Conservation (phyloP, 768 basidiomycete genomes). For the Boletus bicolor region DNA sequence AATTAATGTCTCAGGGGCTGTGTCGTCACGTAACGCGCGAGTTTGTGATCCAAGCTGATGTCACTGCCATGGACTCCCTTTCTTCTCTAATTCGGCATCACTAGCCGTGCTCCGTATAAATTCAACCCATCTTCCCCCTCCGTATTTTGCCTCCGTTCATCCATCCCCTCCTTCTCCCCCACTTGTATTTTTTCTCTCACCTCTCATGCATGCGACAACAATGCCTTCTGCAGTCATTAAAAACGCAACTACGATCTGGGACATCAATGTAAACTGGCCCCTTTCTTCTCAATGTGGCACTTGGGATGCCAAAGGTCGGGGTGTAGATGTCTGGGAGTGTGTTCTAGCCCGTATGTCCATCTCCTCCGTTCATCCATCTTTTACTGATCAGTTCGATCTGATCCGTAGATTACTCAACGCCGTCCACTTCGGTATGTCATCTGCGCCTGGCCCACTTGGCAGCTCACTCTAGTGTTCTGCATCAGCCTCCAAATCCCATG, state of each 20-base stretch:
- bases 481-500: conserved; percentile 41
- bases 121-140: conserved; percentile 12
- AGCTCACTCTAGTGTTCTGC: conserved; percentile 3
- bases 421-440: conserved; percentile 40
- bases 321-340: conserved; percentile 78
- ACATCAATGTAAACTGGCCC: conserved; percentile 62
- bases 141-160: conserved; percentile 7
- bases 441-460: neutral
- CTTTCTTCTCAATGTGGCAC: conserved; percentile 66
- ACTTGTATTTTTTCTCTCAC: neutral
- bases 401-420: conserved; percentile 55
- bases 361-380: neutral
- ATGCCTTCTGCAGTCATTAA: conserved; percentile 42
- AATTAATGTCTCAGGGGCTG: conserved; percentile 29
- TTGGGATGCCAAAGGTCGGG: conserved; percentile 63
- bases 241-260: conserved; percentile 71
- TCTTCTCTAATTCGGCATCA: conserved; percentile 27
- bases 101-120: conserved; percentile 30
- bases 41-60: conserved; percentile 25
- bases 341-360: conserved; percentile 52
- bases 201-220: conserved; percentile 20
- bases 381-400: conserved; percentile 3
- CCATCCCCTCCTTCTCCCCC: neutral
- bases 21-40: conserved; percentile 22
- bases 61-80: conserved; percentile 31